Conservation (phyloP, 805 yeast genomes). For the Suhomyces xylopsoci region DNA sequence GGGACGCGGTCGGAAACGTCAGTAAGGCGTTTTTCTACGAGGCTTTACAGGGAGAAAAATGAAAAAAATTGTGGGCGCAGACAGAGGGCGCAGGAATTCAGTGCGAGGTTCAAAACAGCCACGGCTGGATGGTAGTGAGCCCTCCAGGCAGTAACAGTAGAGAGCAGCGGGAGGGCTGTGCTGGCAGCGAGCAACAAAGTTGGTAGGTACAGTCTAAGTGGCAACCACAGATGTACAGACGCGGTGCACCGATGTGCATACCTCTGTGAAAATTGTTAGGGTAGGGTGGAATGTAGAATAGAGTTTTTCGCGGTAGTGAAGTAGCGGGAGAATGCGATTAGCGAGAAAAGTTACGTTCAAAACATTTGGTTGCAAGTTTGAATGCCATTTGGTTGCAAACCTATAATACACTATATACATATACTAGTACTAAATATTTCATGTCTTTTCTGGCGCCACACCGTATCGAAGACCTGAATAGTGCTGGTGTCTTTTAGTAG, state of each 20-base stretch:
- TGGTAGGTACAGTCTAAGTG: not conserved
- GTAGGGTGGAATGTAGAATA: not conserved
- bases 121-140: not conserved
- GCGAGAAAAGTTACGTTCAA: not conserved
- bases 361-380: not conserved
- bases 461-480: too few relatives aligned
- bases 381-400: not conserved
- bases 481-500: too few relatives aligned
- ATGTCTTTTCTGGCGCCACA: conserved; percentile 5
- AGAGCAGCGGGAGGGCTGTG: not conserved
- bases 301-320: not conserved
- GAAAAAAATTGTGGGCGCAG: not conserved
- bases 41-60: not conserved
- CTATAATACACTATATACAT: conserved; percentile 1
- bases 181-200: not conserved
- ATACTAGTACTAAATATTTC: not conserved
- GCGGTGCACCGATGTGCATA: not conserved
- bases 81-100: not conserved
- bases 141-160: not conserved
- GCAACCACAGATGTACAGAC: not conserved
- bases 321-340: not conserved
- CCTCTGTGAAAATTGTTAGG: not conserved
- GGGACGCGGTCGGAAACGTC: not conserved
- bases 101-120: not conserved
- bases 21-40: not conserved